These are phyloP conservation scores for Erysimum cheiranthoides DNA, from an alignment of 345 rosid genomes.

Conservation along the genomic window DNA sequence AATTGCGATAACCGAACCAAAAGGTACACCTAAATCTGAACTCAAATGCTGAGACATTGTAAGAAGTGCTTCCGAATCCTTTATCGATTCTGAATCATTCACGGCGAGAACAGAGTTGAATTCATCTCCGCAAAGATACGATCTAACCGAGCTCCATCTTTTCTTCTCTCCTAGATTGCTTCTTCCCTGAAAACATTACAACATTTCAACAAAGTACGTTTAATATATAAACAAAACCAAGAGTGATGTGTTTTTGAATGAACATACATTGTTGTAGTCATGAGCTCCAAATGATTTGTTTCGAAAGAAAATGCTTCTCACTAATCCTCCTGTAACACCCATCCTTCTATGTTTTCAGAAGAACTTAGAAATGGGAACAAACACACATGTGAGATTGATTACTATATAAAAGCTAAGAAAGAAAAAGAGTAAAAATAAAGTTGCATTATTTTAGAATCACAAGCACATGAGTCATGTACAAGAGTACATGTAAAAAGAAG, in stretches of 20 bases:
- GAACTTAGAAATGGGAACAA: slow-evolving; percentile 39
- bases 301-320: slow-evolving; percentile 72
- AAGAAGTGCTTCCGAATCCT: slow-evolving; percentile 61
- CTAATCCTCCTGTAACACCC: slow-evolving; percentile 82
- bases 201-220: background rate
- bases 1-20: slow-evolving; percentile 69
- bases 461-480: slow-evolving; percentile 39
- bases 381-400: slow-evolving; percentile 30
- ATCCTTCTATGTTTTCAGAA: slow-evolving; percentile 43
- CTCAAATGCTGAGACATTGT: slow-evolving; percentile 48
- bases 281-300: slow-evolving; percentile 54
- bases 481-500: slow-evolving; percentile 16
- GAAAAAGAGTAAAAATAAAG: background rate
- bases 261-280: slow-evolving; percentile 53
- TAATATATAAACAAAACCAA: background rate
- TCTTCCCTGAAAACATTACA: slow-evolving; percentile 55
- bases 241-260: slow-evolving; percentile 20
- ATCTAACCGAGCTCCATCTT: slow-evolving; percentile 72
- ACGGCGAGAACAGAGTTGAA: slow-evolving; percentile 77
- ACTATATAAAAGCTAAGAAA: slow-evolving; percentile 31
- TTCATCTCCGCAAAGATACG: slow-evolving; percentile 80
- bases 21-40: slow-evolving; percentile 23
- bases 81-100: slow-evolving; percentile 73
- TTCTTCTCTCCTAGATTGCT: slow-evolving; percentile 56
- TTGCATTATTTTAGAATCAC: slow-evolving; percentile 39